A percentile compares a stretch with the other conserved stretches of the same genome.
Evolutionary conservation across 1,139 yeast genomes (phyloP).

Genomic region (Meyerozyma guilliermondii): DNA sequence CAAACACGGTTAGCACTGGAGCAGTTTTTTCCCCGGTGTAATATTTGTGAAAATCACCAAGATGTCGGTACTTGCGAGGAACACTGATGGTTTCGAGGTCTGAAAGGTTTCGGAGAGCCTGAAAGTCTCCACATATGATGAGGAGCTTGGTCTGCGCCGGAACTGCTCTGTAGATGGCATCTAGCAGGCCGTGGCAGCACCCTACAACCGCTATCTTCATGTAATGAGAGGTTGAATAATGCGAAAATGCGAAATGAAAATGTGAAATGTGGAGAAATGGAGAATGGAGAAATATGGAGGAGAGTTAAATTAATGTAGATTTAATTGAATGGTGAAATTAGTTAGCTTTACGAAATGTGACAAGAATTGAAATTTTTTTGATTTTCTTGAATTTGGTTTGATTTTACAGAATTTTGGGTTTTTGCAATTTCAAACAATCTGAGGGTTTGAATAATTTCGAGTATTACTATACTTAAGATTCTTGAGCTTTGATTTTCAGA

Average conservation of each 20-base stretch:
- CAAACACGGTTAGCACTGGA: constrained; percentile 72
- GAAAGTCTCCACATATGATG: constrained; percentile 83
- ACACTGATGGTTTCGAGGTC: constrained; percentile 69
- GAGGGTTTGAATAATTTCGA: too few relatives aligned
- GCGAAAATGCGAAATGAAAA: not conserved
- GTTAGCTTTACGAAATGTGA: too few relatives aligned
- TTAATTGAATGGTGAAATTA: too few relatives aligned
- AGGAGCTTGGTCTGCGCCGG: constrained; percentile 51
- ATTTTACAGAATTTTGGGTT: too few relatives aligned
- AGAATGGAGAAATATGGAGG: not conserved
- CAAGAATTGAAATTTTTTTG: too few relatives aligned
- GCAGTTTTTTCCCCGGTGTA: constrained; percentile 59
- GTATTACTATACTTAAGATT: too few relatives aligned
- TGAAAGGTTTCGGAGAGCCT: constrained; percentile 57
- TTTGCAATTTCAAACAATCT: too few relatives aligned
- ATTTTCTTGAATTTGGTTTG: too few relatives aligned
- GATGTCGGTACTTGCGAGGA: constrained; percentile 46
- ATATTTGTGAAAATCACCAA: constrained; percentile 80
- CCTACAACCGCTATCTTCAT: constrained; percentile 74
- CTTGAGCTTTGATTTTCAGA: too few relatives aligned
- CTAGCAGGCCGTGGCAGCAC: constrained; percentile 86
- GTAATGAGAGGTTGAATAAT: not conserved
- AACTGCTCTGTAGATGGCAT: constrained; percentile 46
- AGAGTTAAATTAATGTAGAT: too few relatives aligned
- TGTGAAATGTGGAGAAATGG: not conserved